Base-by-base conservation (phyloP, 495 filamentous ascomycete genomes). In the Hyaloscypha hepaticicola region DNA sequence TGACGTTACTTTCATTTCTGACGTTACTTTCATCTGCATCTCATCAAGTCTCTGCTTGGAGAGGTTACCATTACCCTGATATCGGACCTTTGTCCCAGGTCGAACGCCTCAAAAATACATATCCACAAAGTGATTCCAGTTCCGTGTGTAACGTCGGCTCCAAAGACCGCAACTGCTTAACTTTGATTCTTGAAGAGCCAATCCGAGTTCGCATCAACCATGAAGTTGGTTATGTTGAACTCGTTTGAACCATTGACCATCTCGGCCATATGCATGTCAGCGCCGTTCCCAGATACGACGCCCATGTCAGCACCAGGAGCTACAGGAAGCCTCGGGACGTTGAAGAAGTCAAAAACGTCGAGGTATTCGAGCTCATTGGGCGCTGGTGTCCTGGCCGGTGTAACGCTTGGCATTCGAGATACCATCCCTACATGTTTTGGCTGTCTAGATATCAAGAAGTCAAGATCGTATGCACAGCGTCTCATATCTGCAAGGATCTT, bases 321-420 rank as follows among this genome's bases (percentile, higher is more conserved):
- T 16, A 69, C 62, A 24, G 90, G 88, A 8, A 95, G 77, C 21
- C 91, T 79, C 4, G 92, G 92, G 51, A 95, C 84, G 74, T 96
- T 96, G 79, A 96, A 96, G 77, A 93, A 96, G 65, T 93, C 90
- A 73, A 96, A 96, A 2, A 96, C 90, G 71, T 96, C 91, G n/a
- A 96, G 77, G 69, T 93, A 96, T 68, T 96, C 92, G 12, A 95
- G 78, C 61, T 96, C 90, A 72, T 93, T 90, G 9, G 88, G 84
- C 11, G 83, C 88, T n/a, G 86, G 87, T 61, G 84, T 92, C 28
- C 85, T 78, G 11, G 79, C 80, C 11, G 74, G 75, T 0, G 80
- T 70, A 74, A 79, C 33, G 69, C 74, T 64, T 70, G 74, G 64
- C 70, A 72, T 67, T 24, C 70, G 61, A 21, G 69, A 69, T 11